phyloP scores from a whole-genome alignment of 331 rosid genomes.

The Stylosanthes scabra region DNA sequence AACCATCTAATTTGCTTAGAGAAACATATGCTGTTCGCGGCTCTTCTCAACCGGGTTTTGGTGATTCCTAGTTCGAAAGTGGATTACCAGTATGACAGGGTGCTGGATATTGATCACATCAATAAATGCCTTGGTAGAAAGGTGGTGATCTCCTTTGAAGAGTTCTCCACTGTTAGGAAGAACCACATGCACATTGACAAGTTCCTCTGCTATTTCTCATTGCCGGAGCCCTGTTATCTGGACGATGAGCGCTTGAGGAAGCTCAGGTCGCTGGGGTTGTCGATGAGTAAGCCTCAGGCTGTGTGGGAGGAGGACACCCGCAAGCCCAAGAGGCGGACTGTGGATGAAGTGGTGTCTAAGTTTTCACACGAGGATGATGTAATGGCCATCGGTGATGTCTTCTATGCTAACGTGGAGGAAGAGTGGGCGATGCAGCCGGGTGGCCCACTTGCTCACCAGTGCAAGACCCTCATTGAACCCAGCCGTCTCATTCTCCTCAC shows the following conservation, averaged over 20 bases:
- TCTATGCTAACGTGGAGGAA: conserved; percentile 70
- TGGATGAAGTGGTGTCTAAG: conserved; percentile 65
- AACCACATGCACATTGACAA: conserved; percentile 61
- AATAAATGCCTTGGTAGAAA: conserved; percentile 69
- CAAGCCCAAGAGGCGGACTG: conserved; percentile 67
- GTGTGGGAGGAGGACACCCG: conserved; percentile 73
- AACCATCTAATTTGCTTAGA: conserved; percentile 87
- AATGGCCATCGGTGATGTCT: conserved; percentile 84
- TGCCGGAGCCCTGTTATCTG: conserved; percentile 70
- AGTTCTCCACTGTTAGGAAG: conserved; percentile 63
- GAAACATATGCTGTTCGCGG: conserved; percentile 93
- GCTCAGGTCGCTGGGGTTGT: conserved; percentile 69
- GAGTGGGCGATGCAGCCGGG: conserved; percentile 87
- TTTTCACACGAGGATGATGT: conserved; percentile 69
- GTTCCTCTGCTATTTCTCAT: conserved; percentile 71
- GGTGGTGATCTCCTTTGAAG: conserved; percentile 70
- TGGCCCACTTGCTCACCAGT: conserved; percentile 81
- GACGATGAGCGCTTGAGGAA: conserved; percentile 77
- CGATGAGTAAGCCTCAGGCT: conserved; percentile 57
- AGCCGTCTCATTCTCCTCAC: conserved; percentile 79
- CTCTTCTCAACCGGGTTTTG: conserved; percentile 70
- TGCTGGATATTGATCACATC: conserved; percentile 76
- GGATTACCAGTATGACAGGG: conserved; percentile 69
- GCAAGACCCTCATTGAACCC: conserved; percentile 81
- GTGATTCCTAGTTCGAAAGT: conserved; percentile 80